Evolutionary conservation across 148 eudicot species (phyloP).

Genomic region (Mesembryanthemum crystallinum): DNA sequence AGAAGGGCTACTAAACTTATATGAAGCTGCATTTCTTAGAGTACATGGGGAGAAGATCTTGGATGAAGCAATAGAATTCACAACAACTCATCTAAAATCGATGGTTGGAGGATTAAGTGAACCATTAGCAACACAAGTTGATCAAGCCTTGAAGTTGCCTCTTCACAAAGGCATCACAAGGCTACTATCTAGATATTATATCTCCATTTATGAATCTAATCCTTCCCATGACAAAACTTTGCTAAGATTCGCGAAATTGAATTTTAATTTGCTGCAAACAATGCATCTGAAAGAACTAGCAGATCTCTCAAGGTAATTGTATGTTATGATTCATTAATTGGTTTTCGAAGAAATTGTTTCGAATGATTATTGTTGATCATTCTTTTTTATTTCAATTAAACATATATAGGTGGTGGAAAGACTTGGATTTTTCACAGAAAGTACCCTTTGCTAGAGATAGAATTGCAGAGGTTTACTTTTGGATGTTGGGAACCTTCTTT

Average conservation of each 20-base stretch:
- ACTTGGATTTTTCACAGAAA: conserved; percentile 13
- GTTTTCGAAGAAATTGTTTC: not conserved
- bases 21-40: conserved; percentile 23
- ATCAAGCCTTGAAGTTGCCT: conserved; percentile 31
- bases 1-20: conserved; percentile 18
- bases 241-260: conserved; percentile 35
- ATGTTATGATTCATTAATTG: not conserved
- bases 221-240: conserved; percentile 22
- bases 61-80: conserved; percentile 24
- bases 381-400: not conserved
- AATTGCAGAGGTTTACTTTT: conserved; percentile 41
- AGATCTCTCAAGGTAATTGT: conserved; percentile 29
- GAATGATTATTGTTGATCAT: not conserved
- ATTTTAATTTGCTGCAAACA: conserved; percentile 39
- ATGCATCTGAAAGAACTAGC: conserved; percentile 32
- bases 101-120: not conserved
- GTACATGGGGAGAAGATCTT: conserved; percentile 18
- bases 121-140: conserved; percentile 8
- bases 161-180: conserved; percentile 31
- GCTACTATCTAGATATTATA: conserved; percentile 33
- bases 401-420: conserved; percentile 37
- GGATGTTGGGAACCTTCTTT: conserved; percentile 32
- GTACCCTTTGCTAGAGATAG: conserved; percentile 37
- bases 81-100: conserved; percentile 7
- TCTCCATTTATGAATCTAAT: conserved; percentile 29